Evolutionary conservation across 495 filamentous ascomycete genomes (phyloP).

Genomic region (Aspergillus conjunctus): DNA sequence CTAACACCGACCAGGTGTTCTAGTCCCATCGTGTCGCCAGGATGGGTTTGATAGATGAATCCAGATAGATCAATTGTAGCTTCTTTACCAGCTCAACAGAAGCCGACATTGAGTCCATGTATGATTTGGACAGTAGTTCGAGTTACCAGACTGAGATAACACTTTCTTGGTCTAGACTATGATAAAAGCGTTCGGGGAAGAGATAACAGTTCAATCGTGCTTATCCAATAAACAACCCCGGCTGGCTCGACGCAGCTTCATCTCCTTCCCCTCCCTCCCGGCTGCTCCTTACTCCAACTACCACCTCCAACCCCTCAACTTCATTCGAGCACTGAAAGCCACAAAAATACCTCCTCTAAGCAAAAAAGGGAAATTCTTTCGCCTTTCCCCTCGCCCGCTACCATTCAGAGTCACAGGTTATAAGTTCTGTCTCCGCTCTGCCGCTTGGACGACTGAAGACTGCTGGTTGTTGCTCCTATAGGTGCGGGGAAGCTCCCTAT

Average conservation of each 20-base stretch:
- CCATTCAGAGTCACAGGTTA: not conserved
- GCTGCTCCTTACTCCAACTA: conserved; percentile 3
- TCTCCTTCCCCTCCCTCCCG: not conserved
- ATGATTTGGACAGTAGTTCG: too few relatives aligned
- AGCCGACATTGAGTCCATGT: too few relatives aligned
- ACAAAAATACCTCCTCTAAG: not conserved
- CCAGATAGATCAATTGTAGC: too few relatives aligned
- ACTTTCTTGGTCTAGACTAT: conserved; percentile 70
- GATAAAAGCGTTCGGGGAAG: not conserved
- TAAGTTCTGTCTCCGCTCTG: not conserved
- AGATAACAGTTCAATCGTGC: not conserved
- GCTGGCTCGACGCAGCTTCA: too few relatives aligned
- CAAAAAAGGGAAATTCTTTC: not conserved
- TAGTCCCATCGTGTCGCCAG: not conserved
- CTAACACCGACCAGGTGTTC: not conserved
- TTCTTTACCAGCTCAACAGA: too few relatives aligned
- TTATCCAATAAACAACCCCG: not conserved
- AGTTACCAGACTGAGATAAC: conserved; percentile 37
- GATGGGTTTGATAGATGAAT: too few relatives aligned
- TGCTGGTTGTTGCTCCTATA: not conserved
- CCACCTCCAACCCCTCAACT: conserved; percentile 1
- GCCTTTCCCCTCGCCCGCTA: not conserved
- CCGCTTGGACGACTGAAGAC: not conserved
- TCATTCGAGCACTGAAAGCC: not conserved
- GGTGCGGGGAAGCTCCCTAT: not conserved